Base-by-base conservation (phyloP, 2,329 filamentous ascomycete genomes). In the Neofusicoccum parvum region DNA sequence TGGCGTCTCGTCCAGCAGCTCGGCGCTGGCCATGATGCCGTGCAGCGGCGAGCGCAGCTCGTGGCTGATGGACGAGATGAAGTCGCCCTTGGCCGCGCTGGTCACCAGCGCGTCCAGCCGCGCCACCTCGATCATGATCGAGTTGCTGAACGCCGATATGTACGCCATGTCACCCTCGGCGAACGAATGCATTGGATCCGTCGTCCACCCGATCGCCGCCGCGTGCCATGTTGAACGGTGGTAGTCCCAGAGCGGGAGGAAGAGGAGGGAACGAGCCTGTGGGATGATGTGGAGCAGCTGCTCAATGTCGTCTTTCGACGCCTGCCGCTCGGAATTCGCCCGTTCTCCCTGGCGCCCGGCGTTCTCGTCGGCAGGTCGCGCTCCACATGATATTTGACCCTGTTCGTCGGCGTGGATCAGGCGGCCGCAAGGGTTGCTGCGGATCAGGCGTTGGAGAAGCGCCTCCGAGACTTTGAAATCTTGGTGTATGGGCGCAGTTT, bases 191-290 rank as follows among this genome's bases (percentile, higher is more conserved):
- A 69, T 70, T 6, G 66, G 68, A 53, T 73, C 65, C 14, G 60
- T 71, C 62, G 71, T 75, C 66, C 80, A 76, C 27, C 81, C 82
- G 62, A 79, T 81, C 69, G 75, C 80, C 54, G 74, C 82, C n/a
- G 75, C 78, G 67, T 82, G 76, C 81, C 82, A 80, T 68, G 83
- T 73, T 51, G 80, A 78, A 20, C 76, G 78, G 12, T 79, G 79
- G n/a, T 80, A 78, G 69, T 85, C 83, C 80, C 82, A 85, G 0
- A 85, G 69, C 0, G 83, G 83, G 4, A 85, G 72, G 65, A 85
- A 85, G 2, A 84, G 76, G 2, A 86, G 74, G 50, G 82, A 82
- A 0, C 78, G 73, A 0, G 81, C 80, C 17, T 75, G 75, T 0
- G 81, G 82, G 48, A 86, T 84, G 64, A 80, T 79, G n/a, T 75